Evolutionary conservation across 257 asterid species (phyloP).

Genomic region (Fraxinus pennsylvanica): DNA sequence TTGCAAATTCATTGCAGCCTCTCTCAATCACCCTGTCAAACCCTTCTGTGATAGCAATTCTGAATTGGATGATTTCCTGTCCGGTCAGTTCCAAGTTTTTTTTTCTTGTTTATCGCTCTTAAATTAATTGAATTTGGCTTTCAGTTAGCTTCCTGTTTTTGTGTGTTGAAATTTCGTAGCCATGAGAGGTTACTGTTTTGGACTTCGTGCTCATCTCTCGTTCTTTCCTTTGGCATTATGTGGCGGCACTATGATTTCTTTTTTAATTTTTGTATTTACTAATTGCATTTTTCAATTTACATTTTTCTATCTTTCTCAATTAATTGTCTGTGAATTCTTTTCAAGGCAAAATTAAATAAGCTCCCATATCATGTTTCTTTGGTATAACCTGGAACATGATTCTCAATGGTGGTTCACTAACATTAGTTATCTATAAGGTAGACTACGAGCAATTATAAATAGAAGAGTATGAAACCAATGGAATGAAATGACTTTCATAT

Average conservation of each 20-base stretch:
- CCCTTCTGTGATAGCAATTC: slow-evolving; percentile 60
- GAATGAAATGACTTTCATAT: neutral
- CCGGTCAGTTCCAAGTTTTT: slow-evolving; percentile 43
- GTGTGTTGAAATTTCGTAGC: neutral
- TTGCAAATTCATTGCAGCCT: slow-evolving; percentile 49
- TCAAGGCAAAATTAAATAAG: neutral
- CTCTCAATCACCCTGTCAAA: slow-evolving; percentile 43
- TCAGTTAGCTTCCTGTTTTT: neutral
- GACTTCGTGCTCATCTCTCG: neutral
- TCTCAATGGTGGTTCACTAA: neutral
- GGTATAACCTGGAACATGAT: neutral
- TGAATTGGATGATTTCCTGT: slow-evolving; percentile 38
- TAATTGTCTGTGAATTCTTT: neutral
- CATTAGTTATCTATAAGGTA: neutral
- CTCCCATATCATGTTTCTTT: neutral
- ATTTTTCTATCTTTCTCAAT: neutral
- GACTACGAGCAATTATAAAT: neutral
- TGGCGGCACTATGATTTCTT: neutral
- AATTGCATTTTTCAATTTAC: neutral
- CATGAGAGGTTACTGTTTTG: neutral
- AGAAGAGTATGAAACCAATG: neutral
- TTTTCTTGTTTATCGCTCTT: neutral
- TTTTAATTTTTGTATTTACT: neutral
- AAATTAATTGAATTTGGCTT: neutral
- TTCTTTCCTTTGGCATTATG: neutral